These are phyloP conservation scores for Sungouiozyma intestinalis DNA, from an alignment of 805 yeast species.

Conservation along the genomic window DNA sequence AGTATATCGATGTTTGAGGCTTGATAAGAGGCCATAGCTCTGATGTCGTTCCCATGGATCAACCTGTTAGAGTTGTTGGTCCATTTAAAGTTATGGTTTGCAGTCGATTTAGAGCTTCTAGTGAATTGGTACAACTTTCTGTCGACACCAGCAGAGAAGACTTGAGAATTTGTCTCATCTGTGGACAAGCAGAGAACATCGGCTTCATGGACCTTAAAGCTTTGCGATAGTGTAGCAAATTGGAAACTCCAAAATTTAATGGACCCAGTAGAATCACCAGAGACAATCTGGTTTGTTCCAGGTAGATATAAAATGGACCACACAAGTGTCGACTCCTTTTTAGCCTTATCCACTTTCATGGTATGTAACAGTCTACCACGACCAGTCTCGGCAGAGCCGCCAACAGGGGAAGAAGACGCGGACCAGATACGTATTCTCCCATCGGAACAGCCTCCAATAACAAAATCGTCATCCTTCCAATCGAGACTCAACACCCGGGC, in stretches of 20 bases:
- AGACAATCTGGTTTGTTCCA: conserved; percentile 61
- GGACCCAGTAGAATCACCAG: conserved; percentile 94
- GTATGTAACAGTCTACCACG: conserved; percentile 68
- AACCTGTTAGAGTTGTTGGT: conserved; percentile 63
- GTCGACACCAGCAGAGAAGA: conserved; percentile 90
- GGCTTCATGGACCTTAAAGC: conserved; percentile 78
- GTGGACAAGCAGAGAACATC: conserved; percentile 70
- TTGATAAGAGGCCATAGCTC: conserved; percentile 64
- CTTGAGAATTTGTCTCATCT: conserved; percentile 47
- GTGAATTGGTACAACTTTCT: conserved; percentile 73
- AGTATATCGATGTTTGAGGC: conserved; percentile 57
- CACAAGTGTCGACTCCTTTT: conserved; percentile 76
- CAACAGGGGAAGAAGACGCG: not conserved
- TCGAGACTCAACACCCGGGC: conserved; percentile 68
- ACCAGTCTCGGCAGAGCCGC: conserved; percentile 11
- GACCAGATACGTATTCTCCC: conserved; percentile 85
- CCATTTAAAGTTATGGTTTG: conserved; percentile 44
- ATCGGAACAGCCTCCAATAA: conserved; percentile 94
- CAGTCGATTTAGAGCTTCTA: conserved; percentile 16
- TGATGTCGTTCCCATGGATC: conserved; percentile 76
- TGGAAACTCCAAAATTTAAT: conserved; percentile 87
- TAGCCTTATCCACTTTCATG: conserved; percentile 85
- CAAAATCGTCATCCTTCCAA: conserved; percentile 55
- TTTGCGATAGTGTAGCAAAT: conserved; percentile 66
- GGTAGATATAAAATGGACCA: conserved; percentile 74